These are phyloP conservation scores for Nitzschia inconspicua DNA, from an alignment of 108 stramenopile species.

Conservation along the genomic window DNA sequence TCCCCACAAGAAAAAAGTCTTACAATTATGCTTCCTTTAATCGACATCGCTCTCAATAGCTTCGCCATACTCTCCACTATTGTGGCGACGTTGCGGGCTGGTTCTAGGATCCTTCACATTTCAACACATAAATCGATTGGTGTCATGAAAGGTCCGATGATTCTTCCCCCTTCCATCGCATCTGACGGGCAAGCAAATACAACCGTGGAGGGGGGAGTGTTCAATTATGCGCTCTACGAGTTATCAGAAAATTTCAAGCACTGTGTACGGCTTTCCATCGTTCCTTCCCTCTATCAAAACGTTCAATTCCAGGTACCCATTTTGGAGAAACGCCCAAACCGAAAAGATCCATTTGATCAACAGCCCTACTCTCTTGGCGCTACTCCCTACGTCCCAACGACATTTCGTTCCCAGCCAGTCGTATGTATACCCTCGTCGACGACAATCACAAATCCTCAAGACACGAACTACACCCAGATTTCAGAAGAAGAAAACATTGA, in stretches of 20 bases:
- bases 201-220: background rate
- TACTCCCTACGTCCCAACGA: slow-evolving; percentile 6
- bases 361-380: background rate
- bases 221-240: slow-evolving; percentile 62
- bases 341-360: slow-evolving; percentile 9
- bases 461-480: no score
- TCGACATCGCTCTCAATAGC: slow-evolving; percentile 15
- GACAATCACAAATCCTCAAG: no score
- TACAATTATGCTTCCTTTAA: background rate
- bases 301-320: background rate
- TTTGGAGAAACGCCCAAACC: background rate
- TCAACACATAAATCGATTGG: slow-evolving; percentile 51
- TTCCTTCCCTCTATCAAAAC: slow-evolving; percentile 6
- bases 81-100: slow-evolving; percentile 68
- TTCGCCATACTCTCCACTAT: slow-evolving; percentile 29
- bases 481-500: no score
- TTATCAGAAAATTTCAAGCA: slow-evolving; percentile 54
- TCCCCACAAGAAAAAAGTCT: background rate
- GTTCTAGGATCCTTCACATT: slow-evolving; percentile 52
- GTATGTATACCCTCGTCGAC: no score
- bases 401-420: background rate
- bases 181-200: background rate
- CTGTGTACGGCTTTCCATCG: slow-evolving; percentile 43
- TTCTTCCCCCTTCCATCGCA: slow-evolving; percentile 32
- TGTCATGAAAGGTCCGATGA: slow-evolving; percentile 71